Conservation (phyloP, 345 rosid species). For the Camelina hispida region DNA sequence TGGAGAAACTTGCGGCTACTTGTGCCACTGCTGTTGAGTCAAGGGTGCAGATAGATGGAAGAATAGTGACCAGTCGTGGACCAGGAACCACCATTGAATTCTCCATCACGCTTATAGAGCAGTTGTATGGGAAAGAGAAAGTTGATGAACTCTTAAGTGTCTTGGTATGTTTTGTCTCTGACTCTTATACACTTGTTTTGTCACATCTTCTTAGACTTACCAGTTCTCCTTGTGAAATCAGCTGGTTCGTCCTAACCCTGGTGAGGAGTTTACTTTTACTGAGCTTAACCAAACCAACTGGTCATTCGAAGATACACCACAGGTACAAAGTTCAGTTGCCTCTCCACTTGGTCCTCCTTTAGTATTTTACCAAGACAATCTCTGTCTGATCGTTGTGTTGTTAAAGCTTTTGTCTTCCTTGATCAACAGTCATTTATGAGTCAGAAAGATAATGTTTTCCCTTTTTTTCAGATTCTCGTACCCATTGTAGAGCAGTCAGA, state of each 20-base stretch:
- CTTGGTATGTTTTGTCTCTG: constrained; percentile 57
- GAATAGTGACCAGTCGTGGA: constrained; percentile 77
- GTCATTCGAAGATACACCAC: constrained; percentile 67
- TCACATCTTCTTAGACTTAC: constrained; percentile 8
- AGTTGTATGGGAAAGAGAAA: constrained; percentile 77
- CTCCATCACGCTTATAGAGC: constrained; percentile 70
- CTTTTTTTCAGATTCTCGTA: constrained; percentile 74
- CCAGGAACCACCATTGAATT: constrained; percentile 95
- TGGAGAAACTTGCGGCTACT: constrained; percentile 77
- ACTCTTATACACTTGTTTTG: background rate
- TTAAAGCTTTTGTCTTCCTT: constrained; percentile 4
- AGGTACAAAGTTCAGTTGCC: constrained; percentile 48
- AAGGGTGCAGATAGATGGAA: constrained; percentile 82
- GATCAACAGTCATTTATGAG: background rate
- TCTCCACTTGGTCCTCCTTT: constrained; percentile 4
- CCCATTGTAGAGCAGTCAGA: constrained; percentile 87
- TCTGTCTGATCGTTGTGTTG: constrained; percentile 18
- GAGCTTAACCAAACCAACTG: constrained; percentile 76
- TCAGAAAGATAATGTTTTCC: constrained; percentile 5
- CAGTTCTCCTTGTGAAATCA: constrained; percentile 39
- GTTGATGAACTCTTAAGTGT: constrained; percentile 73
- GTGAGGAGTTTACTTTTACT: constrained; percentile 68
- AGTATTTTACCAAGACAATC: background rate
- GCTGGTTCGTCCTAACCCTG: constrained; percentile 82
- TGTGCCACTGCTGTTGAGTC: constrained; percentile 75